phyloP scores from a whole-genome alignment of 2,329 filamentous ascomycete genomes.

The Penicillium sp. region DNA sequence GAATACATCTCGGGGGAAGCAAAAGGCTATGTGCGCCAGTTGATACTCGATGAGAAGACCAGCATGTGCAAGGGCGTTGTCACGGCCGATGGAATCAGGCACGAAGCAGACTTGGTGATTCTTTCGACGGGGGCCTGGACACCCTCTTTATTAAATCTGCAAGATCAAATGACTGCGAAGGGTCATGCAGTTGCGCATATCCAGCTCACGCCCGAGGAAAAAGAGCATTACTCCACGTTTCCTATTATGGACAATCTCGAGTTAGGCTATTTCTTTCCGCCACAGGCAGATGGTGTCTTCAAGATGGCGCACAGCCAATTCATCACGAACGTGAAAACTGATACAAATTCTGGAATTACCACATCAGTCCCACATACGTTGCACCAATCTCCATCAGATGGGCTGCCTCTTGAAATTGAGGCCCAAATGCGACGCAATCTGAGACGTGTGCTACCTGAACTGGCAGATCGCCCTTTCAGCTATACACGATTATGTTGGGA shows the following conservation, averaged over 20 bases:
- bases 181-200: slow-evolving; percentile 24
- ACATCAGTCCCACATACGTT: slow-evolving; percentile 14
- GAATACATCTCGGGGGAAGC: slow-evolving; percentile 19
- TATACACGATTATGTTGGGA: slow-evolving; percentile 19
- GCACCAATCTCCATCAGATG: slow-evolving; percentile 10
- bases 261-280: slow-evolving; percentile 18
- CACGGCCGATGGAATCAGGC: slow-evolving; percentile 16
- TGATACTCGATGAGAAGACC: slow-evolving; percentile 13
- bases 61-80: slow-evolving; percentile 13
- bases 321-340: slow-evolving; percentile 11
- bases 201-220: slow-evolving; percentile 19
- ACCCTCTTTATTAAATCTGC: slow-evolving; percentile 16
- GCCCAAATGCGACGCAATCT: slow-evolving; percentile 4
- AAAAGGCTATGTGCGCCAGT: slow-evolving; percentile 11
- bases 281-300: slow-evolving; percentile 13
- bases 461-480: slow-evolving; percentile 15
- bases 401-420: slow-evolving; percentile 15
- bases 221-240: slow-evolving; percentile 14
- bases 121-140: slow-evolving; percentile 23
- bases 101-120: slow-evolving; percentile 21
- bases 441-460: slow-evolving; percentile 11
- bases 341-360: slow-evolving; percentile 7
- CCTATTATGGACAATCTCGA: slow-evolving; percentile 25
- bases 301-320: slow-evolving; percentile 18
- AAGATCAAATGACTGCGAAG: slow-evolving; percentile 23